Evolutionary conservation across 2,329 filamentous ascomycete genomes (phyloP), one percentile per base, ranked within the genome.

Genomic region (Sporothrix mexicana): DNA sequence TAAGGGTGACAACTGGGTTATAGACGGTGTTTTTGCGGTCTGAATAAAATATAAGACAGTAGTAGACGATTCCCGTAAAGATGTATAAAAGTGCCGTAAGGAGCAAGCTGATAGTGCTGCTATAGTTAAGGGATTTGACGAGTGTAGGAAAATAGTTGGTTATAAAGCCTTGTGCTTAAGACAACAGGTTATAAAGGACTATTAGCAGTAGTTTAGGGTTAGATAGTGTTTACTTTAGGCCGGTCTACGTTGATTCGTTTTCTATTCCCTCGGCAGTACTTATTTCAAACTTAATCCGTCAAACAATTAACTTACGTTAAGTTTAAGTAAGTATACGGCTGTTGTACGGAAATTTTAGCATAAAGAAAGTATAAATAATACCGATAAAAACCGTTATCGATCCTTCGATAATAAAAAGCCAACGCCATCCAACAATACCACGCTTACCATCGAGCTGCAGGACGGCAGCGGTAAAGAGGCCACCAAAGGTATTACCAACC

Each of bases 401-500:
- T 1, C 82, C 82, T 66, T 83, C 81, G 17, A 84, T 79, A 61
- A 86, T 84, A 74, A 87, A 88, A 0, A 87, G 78, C 85, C 86
- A 88, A 69, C 83, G 78, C 86, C 86, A 88, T 1, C 85, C 85
- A 1, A 80, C 78, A 17, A 88, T 82, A 1, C 85, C 85, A 66
- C 82, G 82, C 2, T 78, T 78, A 1, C 83, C 83, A 45, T 86
- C 81, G 12, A 88, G 79, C 9, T 82, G 81, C 2, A 84, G 82
- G 20, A 87, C 84, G 4, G 82, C 85, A 1, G 84, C 85, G 43
- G 84, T 85, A 7, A 87, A 78, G 0, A 88, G 77, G 3, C 85
- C 85, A 0, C 85, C 85, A 73, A 88, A 88, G 1, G 85, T 86
- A 20, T 79, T 80, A 9, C 79, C 79, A 6, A 93, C 77, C 93